Base-by-base conservation (phyloP, 2,329 filamentous ascomycete species). In the Beauveria sp. region DNA sequence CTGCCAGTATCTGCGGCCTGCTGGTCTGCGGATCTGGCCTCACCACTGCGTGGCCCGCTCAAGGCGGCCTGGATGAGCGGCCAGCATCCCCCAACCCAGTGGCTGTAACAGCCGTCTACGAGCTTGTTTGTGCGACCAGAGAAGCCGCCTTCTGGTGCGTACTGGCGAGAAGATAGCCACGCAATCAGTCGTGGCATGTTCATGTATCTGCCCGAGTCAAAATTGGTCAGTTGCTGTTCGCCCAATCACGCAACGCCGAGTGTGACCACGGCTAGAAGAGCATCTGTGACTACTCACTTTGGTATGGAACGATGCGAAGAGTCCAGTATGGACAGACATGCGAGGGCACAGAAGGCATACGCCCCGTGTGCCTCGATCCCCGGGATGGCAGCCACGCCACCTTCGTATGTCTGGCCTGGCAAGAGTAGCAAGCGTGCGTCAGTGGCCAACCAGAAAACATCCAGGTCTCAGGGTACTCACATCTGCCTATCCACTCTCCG, bases 61-160 rank as follows among this genome's bases (percentile, higher is more conserved):
- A 94, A 76, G 59, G 87, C 87, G 61, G 91, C 90, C 77, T 97
- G 89, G 66, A 97, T 80, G 65, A 99, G 76, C 51, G 93, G 88
- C 91, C 92, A 99, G 77, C 92, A 97, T 59, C 89, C 90, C 59
- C 94, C 94, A 40, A 96, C 89, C 94, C 94, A 99, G 75, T 97
- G 93, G 72, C 91, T 96, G 77, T 99, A 99, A 77, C 94, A 99
- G 51, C 93, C 94, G 73, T 99, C 94, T 37, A 97, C 94, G 37
- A 99, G 82, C 77, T 99, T 99, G 80, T 97, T 97, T 30, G 93
- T 96, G 67, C 94, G 88, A 63, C 94, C 94, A 46, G 91, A 89
- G 70, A 96, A 92, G 41, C 94, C 94, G 65, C 92, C 92, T 73
- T 97, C 94, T 3, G 93, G 94, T 34, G 87, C 86, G 72, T 93